These are phyloP conservation scores for Akebia trifoliata DNA, from an alignment of 164 flowering plant genomes.

Conservation along the genomic window DNA sequence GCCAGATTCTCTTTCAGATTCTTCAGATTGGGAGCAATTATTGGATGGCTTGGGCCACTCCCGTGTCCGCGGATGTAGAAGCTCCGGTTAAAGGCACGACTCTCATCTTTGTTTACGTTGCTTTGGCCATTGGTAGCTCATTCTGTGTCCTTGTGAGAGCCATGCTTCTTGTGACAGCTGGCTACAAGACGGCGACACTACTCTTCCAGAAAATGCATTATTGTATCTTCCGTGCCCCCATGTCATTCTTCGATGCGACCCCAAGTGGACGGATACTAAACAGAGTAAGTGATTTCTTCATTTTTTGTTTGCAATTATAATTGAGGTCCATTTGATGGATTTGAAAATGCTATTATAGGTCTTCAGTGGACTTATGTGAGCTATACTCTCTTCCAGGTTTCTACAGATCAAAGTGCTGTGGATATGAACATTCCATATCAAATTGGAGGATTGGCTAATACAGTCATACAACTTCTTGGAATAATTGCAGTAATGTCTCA, in stretches of 20 bases:
- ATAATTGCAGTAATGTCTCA: constrained; percentile 89
- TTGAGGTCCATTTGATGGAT: neutral
- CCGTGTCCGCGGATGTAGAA: constrained; percentile 48
- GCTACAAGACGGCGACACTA: constrained; percentile 62
- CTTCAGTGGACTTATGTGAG: neutral
- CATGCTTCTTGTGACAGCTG: constrained; percentile 48
- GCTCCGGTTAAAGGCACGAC: constrained; percentile 39
- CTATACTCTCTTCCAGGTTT: constrained; percentile 46
- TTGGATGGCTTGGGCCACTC: constrained; percentile 97
- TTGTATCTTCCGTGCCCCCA: constrained; percentile 83
- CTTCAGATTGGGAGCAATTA: constrained; percentile 91
- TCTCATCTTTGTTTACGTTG: constrained; percentile 58
- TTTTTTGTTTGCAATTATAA: neutral
- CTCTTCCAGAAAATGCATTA: constrained; percentile 80
- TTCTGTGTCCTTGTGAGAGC: constrained; percentile 55
- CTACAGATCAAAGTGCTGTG: constrained; percentile 86
- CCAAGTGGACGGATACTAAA: constrained; percentile 88
- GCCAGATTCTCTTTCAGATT: constrained; percentile 51
- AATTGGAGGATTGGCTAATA: constrained; percentile 44
- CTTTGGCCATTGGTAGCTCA: constrained; percentile 62
- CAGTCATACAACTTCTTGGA: constrained; percentile 66
- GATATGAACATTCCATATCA: constrained; percentile 48
- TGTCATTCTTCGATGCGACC: constrained; percentile 96
- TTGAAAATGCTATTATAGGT: constrained; percentile 8
- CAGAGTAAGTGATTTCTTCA: constrained; percentile 44